Evolutionary conservation across 2,329 filamentous ascomycete species (phyloP), one percentile per base, ranked within the genome.

Genomic region (Claviceps purpurea): DNA sequence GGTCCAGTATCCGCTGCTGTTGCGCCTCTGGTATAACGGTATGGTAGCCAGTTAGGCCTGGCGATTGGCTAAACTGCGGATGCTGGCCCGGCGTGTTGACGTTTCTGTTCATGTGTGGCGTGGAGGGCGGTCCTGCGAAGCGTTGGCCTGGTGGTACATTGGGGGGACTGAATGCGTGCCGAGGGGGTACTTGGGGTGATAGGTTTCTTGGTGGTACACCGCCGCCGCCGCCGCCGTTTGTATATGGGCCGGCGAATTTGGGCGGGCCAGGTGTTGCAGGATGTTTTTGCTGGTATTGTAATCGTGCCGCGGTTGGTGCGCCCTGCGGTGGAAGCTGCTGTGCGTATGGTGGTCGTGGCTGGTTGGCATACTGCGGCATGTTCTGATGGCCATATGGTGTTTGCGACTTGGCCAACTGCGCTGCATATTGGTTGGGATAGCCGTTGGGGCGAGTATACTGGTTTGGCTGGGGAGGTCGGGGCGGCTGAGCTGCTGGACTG

Each of bases 321-420:
- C 66, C 69, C 34, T 69, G 65, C 53, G 69, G 72, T 24, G 67
- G 66, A 56, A 68, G 72, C 58, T 68, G 68, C 3, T 60, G 30
- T 34, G 30, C 60, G 43, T 70, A 71, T 52, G 72, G 72, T 26
- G 70, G 53, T 50, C 75, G 70, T 55, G 66, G 70, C 56, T 74
- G 76, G 43, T 65, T 70, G 37, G 69, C 68, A 54, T 72, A 78
- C 46, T 75, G 69, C 10, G 68, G 67, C 64, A 76, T 71, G 55
- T 67, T 72, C 55, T 75, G 70, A 53, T 79, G 76, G 11, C 73
- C 71, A 53, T 76, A 79, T 0, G 73, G 71, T 7, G 72, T 71
- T 53, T 76, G 73, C 11, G 72, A 67, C 60, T 81, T 80, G 48
- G 70, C 71, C 50, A 77, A 65, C 57, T 75, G 74, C 7, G 73